phyloP scores from a whole-genome alignment of 2,329 filamentous ascomycete genomes.

The Penicillium frequentans region DNA sequence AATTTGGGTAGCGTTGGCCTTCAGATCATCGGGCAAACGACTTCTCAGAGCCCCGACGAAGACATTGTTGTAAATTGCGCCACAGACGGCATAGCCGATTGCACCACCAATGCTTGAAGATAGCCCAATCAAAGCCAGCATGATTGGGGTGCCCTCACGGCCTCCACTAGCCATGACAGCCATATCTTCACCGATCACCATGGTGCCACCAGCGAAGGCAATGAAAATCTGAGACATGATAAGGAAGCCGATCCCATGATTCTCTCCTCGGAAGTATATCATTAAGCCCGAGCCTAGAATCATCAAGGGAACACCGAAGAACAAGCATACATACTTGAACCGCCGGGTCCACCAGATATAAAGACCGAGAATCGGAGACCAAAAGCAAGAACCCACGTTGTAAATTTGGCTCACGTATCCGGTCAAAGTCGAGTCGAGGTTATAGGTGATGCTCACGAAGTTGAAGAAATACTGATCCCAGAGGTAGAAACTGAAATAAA shows the following conservation, averaged over 20 bases:
- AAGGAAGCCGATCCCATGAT: constrained; percentile 17
- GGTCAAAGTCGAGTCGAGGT: constrained; percentile 18
- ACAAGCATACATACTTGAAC: constrained; percentile 22
- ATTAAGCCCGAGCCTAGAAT: constrained; percentile 22
- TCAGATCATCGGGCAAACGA: constrained; percentile 15
- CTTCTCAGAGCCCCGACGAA: constrained; percentile 17
- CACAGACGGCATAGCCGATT: constrained; percentile 23
- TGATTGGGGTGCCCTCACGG: constrained; percentile 24
- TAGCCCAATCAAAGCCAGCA: constrained; percentile 21
- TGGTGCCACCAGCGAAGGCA: constrained; percentile 19
- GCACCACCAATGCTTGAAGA: constrained; percentile 23
- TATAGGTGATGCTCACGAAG: constrained; percentile 21
- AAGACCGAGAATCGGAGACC: constrained; percentile 19
- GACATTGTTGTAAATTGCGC: constrained; percentile 24
- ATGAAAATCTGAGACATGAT: constrained; percentile 24
- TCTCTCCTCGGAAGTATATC: constrained; percentile 23
- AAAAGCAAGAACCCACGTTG: constrained; percentile 21
- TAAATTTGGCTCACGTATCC: constrained; percentile 27
- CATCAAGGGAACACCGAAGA: constrained; percentile 20
- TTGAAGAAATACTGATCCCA: constrained; percentile 25
- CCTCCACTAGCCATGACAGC: constrained; percentile 22
- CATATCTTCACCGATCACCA: constrained; percentile 23
- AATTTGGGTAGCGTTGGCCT: constrained; percentile 16
- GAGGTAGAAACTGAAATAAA: constrained; percentile 26
- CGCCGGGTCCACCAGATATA: constrained; percentile 18